Conservation (phyloP, 2,329 filamentous ascomycete species). For the Aspergillus sp. region DNA sequence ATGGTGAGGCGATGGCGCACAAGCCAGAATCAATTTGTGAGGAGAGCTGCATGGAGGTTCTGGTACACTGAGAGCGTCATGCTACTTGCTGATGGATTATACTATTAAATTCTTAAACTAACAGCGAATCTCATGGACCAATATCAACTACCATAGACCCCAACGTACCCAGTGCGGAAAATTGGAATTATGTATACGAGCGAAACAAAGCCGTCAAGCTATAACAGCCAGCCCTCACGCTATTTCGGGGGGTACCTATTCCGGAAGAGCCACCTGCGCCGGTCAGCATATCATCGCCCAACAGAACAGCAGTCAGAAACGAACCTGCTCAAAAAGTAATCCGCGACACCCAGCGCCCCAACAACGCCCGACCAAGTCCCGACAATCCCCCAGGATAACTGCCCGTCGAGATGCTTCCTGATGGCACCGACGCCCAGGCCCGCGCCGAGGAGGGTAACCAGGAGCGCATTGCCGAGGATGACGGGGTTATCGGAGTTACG, state of each 20-base stretch:
- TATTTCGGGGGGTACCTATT: conserved; percentile 44
- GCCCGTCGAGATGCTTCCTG: conserved; percentile 36
- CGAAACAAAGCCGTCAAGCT: too few relatives aligned
- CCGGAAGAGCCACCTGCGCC: conserved; percentile 39
- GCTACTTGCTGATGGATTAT: too few relatives aligned
- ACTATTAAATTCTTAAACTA: too few relatives aligned
- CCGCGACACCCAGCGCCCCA: conserved; percentile 35
- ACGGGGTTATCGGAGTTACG: conserved; percentile 40
- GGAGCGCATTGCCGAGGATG: conserved; percentile 36
- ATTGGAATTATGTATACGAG: too few relatives aligned
- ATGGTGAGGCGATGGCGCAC: neutral
- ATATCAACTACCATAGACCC: too few relatives aligned
- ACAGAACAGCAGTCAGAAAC: conserved; percentile 9
- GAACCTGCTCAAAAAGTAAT: conserved; percentile 44
- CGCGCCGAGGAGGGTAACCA: conserved; percentile 31
- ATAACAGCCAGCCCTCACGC: conserved; percentile 4
- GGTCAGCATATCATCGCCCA: conserved; percentile 6
- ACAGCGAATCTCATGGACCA: too few relatives aligned
- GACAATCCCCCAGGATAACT: conserved; percentile 38
- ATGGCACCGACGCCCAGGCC: conserved; percentile 41
- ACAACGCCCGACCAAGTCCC: conserved; percentile 35
- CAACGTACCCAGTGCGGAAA: too few relatives aligned
- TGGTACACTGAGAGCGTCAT: too few relatives aligned
- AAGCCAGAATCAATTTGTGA: neutral
- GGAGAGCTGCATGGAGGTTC: neutral